phyloP scores from a whole-genome alignment of 148 eudicot species.

The Rhododendron vialii region DNA sequence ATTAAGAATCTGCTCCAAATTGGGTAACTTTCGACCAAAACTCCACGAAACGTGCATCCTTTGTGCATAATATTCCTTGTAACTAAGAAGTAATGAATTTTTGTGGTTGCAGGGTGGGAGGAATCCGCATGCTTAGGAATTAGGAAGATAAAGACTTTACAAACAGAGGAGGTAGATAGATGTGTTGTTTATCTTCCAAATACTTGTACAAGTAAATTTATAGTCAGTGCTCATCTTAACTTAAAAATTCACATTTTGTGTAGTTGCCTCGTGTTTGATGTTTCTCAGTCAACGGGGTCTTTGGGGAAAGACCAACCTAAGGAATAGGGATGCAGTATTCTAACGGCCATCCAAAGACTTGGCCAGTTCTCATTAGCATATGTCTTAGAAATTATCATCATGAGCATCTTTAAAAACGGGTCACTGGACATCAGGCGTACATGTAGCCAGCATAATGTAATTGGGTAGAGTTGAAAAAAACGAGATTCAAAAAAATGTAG shows the following conservation, averaged over 20 bases:
- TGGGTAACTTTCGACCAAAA: neutral
- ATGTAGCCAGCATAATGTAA: too few species aligned
- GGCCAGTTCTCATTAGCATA: too few species aligned
- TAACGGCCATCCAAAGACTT: too few species aligned
- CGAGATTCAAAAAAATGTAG: neutral
- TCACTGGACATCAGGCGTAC: too few species aligned
- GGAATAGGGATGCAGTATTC: neutral
- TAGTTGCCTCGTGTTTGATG: neutral
- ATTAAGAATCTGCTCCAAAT: neutral
- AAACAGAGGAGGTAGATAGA: neutral
- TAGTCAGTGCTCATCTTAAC: neutral
- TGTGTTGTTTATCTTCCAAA: neutral
- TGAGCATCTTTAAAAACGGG: too few species aligned
- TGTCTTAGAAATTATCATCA: too few species aligned
- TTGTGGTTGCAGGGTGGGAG: neutral
- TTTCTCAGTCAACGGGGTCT: too few species aligned
- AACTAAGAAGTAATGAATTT: neutral
- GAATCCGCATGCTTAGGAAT: neutral
- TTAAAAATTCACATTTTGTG: neutral
- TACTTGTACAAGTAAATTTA: neutral
- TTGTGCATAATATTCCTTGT: too few species aligned
- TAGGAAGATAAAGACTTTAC: neutral
- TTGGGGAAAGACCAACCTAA: too few species aligned
- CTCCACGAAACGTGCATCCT: neutral
- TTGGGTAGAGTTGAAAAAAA: neutral